Percentiles rank a stretch among this genome's conserved stretches.
Conservation (phyloP, 1,284 basidiomycete genomes). For the Singerocomus inundabilis region DNA sequence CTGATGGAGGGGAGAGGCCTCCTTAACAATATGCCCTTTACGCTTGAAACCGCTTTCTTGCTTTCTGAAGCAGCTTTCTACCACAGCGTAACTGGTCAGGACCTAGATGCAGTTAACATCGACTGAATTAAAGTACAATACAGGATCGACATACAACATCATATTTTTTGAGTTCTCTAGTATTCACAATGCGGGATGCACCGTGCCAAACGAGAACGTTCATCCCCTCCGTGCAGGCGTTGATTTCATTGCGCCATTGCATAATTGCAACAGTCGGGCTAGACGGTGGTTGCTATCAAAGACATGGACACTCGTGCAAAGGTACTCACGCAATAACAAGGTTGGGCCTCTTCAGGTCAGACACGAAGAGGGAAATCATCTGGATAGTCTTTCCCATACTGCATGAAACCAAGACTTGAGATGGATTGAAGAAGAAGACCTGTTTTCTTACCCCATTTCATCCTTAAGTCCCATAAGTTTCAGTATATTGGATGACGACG, state of each 20-base stretch:
- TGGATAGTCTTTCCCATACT: constrained; percentile 99
- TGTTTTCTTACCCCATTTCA: constrained; percentile 75
- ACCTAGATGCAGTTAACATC: constrained; percentile 39
- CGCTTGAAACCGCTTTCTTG: constrained; percentile 91
- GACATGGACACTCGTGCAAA: neutral
- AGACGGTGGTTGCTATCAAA: constrained; percentile 2
- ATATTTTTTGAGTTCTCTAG: constrained; percentile 73
- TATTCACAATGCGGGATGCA: constrained; percentile 59
- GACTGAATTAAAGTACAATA: neutral
- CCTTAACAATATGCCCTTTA: constrained; percentile 83
- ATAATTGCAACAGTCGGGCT: constrained; percentile 96
- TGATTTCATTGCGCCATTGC: constrained; percentile 98
- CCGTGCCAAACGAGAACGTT: constrained; percentile 94
- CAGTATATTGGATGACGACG: neutral
- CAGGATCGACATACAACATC: constrained; percentile 70
- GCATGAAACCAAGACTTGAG: constrained; percentile 12
- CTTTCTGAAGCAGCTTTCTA: constrained; percentile 92
- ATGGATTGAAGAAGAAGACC: neutral
- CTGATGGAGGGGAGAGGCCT: constrained; percentile 83
- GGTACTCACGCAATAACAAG: constrained; percentile 82
- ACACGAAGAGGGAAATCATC: constrained; percentile 88
- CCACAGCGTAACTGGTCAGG: constrained; percentile 78
- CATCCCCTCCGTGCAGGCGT: constrained; percentile 74
- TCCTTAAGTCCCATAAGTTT: constrained; percentile 48
- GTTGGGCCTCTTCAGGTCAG: constrained; percentile 77